Conservation (phyloP, 2,329 filamentous ascomycete genomes). For the Penicillium sp. region DNA sequence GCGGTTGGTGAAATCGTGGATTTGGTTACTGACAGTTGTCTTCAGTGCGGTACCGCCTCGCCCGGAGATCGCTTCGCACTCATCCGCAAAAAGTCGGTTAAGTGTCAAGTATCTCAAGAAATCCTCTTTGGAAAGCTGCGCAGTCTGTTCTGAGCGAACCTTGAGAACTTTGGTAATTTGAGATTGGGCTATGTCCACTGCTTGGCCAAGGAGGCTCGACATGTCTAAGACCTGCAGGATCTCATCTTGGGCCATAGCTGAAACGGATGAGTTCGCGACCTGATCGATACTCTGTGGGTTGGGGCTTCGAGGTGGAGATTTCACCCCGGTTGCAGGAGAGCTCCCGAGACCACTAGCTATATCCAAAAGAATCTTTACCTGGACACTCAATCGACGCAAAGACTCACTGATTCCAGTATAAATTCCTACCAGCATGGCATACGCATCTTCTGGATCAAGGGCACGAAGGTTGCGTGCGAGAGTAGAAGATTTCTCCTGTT, state of each 20-base stretch:
- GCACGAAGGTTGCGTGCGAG: constrained; percentile 85
- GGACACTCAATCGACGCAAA: constrained; percentile 79
- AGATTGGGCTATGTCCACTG: constrained; percentile 68
- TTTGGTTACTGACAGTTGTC: constrained; percentile 65
- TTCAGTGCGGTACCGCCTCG: constrained; percentile 64
- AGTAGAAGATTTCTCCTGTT: constrained; percentile 87
- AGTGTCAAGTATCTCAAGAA: constrained; percentile 67
- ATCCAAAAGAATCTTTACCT: constrained; percentile 93
- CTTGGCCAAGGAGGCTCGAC: constrained; percentile 67
- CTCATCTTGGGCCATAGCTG: constrained; percentile 57
- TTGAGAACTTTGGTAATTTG: constrained; percentile 68
- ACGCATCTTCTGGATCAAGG: constrained; percentile 81
- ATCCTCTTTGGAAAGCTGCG: constrained; percentile 57
- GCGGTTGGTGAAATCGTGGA: constrained; percentile 63
- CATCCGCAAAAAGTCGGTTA: constrained; percentile 67
- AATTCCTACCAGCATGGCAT: constrained; percentile 77
- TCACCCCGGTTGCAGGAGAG: constrained; percentile 43
- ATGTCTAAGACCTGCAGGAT: constrained; percentile 67
- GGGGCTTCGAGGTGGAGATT: constrained; percentile 56
- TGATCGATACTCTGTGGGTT: constrained; percentile 49
- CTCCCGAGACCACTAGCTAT: constrained; percentile 70
- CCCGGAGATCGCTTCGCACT: constrained; percentile 69
- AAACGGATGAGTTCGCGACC: constrained; percentile 35
- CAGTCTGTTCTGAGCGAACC: constrained; percentile 65
- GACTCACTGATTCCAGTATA: constrained; percentile 90